Evolutionary conservation across 1,284 basidiomycete genomes (phyloP), one percentile per base, ranked within the genome.

Genomic region (Cerrena zonata): DNA sequence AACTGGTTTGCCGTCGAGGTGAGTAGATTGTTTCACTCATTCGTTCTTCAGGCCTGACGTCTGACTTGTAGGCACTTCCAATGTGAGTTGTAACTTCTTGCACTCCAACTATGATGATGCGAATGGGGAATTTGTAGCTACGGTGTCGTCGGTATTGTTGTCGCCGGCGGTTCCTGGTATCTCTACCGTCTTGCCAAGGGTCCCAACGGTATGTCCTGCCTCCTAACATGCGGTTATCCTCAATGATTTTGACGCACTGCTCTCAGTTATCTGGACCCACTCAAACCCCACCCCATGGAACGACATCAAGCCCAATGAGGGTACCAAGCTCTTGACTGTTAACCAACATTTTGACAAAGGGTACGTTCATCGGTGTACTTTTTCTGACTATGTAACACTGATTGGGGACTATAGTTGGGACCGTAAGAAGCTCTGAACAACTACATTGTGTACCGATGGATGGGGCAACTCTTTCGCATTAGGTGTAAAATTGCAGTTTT

Each of bases 1-100:
- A 75, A 89, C 71, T 90, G 88, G 87, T 89, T 77, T 63, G 87
- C 87, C 70, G 73, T 90, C 60, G 87, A 90, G 84, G 88, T 87
- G 55, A 24, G 70, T 66, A 42, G 18, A 47, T 15, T 25, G 50
- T 41, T 34, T 56, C 13, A 39, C 47, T 40, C 15, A 23, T n/a
- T 25, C 25, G 13, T 24, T 21, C 47, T 39, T 38, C 27, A 45
- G 23, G 49, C 47, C 37, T 40, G 40, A 50, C 25, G 21, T 26
- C 22, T 19, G 38, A 48, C 34, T 44, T 39, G 5, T 55, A 89
- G 88, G 87, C 87, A 50, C 79, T 86, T 62, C 88, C 88, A 45
- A 84, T 90, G 86, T 89, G 67, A 76, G 84, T 4, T n/a, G n/a
- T 55, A 54, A 42, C 50, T 51, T 51, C 47, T 25, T n/a, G 12